phyloP scores from a whole-genome alignment of 1,284 basidiomycete genomes.

The Pterulicium gracile region DNA sequence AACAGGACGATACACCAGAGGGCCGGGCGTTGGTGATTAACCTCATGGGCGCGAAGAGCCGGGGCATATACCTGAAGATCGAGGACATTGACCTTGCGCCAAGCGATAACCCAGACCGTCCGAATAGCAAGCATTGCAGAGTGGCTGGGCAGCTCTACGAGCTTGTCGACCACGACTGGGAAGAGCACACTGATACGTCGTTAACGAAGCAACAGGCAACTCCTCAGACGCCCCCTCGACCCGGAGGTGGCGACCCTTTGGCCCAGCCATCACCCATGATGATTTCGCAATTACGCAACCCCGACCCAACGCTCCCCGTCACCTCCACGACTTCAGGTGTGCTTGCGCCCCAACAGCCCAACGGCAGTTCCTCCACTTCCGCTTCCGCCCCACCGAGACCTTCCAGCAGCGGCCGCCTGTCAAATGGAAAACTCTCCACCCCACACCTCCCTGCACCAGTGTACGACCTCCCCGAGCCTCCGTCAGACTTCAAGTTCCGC shows the following conservation, averaged over 20 bases:
- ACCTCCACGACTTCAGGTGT: constrained; percentile 2
- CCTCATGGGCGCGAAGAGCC: constrained; percentile 45
- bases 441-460: constrained; percentile 22
- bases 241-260: constrained; percentile 9
- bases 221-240: neutral
- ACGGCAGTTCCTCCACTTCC: constrained; percentile 2
- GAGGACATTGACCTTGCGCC: constrained; percentile 41
- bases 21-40: neutral
- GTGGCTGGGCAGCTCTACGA: constrained; percentile 64
- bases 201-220: neutral
- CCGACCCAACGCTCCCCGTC: constrained; percentile 16
- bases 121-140: constrained; percentile 41
- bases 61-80: constrained; percentile 59
- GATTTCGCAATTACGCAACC: constrained; percentile 19
- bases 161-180: constrained; percentile 61
- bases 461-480: constrained; percentile 47
- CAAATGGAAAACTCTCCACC: constrained; percentile 24
- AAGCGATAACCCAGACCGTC: neutral
- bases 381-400: constrained; percentile 7
- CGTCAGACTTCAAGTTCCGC: constrained; percentile 56
- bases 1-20: constrained; percentile 7
- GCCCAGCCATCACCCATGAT: constrained; percentile 20
- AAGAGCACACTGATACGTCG: constrained; percentile 31
- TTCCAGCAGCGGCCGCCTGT: too few species aligned
- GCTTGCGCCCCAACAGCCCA: neutral